Evolutionary conservation across 1,139 yeast genomes (phyloP).

Genomic region (Lodderomyces elongisporus): DNA sequence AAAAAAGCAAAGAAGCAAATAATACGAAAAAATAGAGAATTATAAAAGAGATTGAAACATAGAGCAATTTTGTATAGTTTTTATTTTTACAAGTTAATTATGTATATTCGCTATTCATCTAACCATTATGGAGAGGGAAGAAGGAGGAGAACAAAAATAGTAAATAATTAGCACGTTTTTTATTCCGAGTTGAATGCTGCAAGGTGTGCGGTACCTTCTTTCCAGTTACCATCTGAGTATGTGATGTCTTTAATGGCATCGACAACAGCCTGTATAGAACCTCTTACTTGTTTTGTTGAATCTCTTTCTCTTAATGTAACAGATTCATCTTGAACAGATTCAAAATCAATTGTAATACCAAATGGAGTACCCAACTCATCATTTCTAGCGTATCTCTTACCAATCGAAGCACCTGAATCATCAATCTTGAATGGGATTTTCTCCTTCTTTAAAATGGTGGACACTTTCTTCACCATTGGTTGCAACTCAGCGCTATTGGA

Average conservation of each 20-base stretch:
- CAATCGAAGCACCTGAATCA: constrained; percentile 96
- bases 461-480: constrained; percentile 68
- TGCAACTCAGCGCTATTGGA: constrained; percentile 77
- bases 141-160: no score
- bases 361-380: constrained; percentile 99
- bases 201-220: constrained; percentile 70
- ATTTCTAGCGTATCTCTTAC: constrained; percentile 97
- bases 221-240: constrained; percentile 74
- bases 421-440: constrained; percentile 95
- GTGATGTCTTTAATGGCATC: constrained; percentile 75
- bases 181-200: constrained; percentile 57
- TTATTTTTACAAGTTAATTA: no score
- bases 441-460: constrained; percentile 65
- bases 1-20: background rate
- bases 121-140: no score
- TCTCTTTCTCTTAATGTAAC: constrained; percentile 98
- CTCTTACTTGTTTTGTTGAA: constrained; percentile 95
- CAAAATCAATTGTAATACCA: constrained; percentile 97
- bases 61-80: no score
- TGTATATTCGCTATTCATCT: no score
- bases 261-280: constrained; percentile 71
- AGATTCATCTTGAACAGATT: constrained; percentile 81
- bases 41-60: no score
- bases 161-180: no score
- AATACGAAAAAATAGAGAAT: no score